These are phyloP conservation scores for Euphorbia tirucalli DNA, from an alignment of 345 rosid genomes.

Conservation along the genomic window DNA sequence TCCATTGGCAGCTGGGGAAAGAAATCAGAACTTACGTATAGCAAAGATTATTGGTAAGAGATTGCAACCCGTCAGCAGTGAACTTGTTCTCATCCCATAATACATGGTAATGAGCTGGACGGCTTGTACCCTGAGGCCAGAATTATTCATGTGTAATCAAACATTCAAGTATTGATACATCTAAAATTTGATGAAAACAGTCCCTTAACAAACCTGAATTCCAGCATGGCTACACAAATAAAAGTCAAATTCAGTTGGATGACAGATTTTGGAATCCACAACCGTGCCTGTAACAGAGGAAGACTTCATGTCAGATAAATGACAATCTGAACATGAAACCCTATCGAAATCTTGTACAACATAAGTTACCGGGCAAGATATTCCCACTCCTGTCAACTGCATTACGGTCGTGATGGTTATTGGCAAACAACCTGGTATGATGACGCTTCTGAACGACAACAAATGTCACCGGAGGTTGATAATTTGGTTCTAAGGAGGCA, in stretches of 20 bases:
- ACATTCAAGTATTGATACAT: not conserved
- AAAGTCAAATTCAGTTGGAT: slow-evolving; percentile 95
- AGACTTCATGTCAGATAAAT: not conserved
- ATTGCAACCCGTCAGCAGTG: slow-evolving; percentile 87
- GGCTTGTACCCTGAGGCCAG: slow-evolving; percentile 75
- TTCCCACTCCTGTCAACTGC: slow-evolving; percentile 91
- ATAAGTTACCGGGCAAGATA: slow-evolving; percentile 70
- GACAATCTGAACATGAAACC: not conserved
- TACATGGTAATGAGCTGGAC: slow-evolving; percentile 97
- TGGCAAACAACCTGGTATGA: slow-evolving; percentile 95
- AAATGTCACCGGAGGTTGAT: slow-evolving; percentile 99
- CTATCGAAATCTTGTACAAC: not conserved
- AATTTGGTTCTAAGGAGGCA: slow-evolving; percentile 91
- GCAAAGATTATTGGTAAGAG: slow-evolving; percentile 87
- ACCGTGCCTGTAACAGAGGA: slow-evolving; percentile 62
- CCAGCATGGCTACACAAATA: slow-evolving; percentile 99
- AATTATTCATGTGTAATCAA: not conserved
- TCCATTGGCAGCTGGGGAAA: no score
- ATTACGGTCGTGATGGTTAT: slow-evolving; percentile 63
- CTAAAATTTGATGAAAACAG: not conserved
- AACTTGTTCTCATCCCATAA: slow-evolving; percentile 99
- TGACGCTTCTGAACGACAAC: slow-evolving; percentile 99
- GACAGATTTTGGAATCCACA: slow-evolving; percentile 96
- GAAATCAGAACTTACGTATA: slow-evolving; percentile 59
- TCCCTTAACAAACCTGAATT: slow-evolving; percentile 53